Evolutionary conservation across 2,329 filamentous ascomycete species (phyloP).

Genomic region (Paraphoma sp.): DNA sequence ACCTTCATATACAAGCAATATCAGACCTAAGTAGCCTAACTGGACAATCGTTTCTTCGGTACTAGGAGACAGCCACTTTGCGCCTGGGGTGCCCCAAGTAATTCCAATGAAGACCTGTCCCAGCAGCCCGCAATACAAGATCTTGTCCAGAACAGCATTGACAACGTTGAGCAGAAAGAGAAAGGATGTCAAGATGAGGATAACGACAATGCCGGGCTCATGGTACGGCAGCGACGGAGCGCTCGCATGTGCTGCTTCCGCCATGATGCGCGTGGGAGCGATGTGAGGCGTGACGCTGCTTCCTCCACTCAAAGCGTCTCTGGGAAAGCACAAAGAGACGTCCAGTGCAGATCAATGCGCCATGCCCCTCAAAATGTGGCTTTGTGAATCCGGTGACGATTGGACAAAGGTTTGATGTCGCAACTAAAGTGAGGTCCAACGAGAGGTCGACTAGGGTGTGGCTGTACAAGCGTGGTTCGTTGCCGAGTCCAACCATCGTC

Average conservation of each 20-base stretch:
- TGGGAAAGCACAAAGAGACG: too few relatives aligned
- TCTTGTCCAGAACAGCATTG: slow-evolving; percentile 63
- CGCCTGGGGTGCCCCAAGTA: slow-evolving; percentile 72
- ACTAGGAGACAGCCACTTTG: slow-evolving; percentile 61
- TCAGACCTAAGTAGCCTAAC: slow-evolving; percentile 75
- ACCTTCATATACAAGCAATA: slow-evolving; percentile 76
- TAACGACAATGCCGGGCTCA: slow-evolving; percentile 65
- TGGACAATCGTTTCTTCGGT: slow-evolving; percentile 65
- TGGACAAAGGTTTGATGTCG: slow-evolving; percentile 10
- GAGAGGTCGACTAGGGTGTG: slow-evolving; percentile 10
- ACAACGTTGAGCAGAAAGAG: slow-evolving; percentile 67
- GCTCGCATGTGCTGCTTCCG: slow-evolving; percentile 21
- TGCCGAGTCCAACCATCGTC: slow-evolving; percentile 32
- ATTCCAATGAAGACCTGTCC: slow-evolving; percentile 76
- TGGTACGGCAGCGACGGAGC: slow-evolving; percentile 61
- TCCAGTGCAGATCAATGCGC: not conserved
- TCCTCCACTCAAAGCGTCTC: not conserved
- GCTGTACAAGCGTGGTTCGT: slow-evolving; percentile 15
- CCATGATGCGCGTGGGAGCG: slow-evolving; percentile 31
- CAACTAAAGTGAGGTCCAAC: slow-evolving; percentile 10
- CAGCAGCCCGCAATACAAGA: slow-evolving; percentile 73
- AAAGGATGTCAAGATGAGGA: slow-evolving; percentile 68
- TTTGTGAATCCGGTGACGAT: slow-evolving; percentile 6
- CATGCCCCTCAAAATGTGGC: not conserved
- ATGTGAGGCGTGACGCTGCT: slow-evolving; percentile 1